Conservation (phyloP, 164 flowering plant species). For the Vitis riparia region DNA sequence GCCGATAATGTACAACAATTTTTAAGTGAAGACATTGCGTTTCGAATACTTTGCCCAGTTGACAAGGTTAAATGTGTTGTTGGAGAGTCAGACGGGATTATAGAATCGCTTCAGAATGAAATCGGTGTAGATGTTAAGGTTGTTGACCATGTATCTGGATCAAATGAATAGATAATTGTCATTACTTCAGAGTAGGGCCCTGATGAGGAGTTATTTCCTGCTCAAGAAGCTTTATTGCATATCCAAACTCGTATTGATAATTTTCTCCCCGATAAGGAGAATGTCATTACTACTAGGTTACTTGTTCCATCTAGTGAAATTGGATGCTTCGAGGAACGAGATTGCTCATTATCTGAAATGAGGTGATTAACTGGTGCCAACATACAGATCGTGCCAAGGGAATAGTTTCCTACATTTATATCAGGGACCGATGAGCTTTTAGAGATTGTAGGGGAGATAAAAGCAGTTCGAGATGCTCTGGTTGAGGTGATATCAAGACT, state of each 20-base stretch:
- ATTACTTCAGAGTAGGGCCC: constrained; percentile 92
- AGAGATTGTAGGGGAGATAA: constrained; percentile 95
- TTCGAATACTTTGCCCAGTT: constrained; percentile 87
- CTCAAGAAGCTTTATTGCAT: constrained; percentile 97
- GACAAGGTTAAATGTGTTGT: constrained; percentile 66
- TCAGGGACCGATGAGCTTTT: constrained; percentile 66
- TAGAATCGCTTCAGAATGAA: constrained; percentile 80
- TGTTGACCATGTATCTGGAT: constrained; percentile 62
- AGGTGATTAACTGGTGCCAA: constrained; percentile 67
- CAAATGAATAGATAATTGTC: constrained; percentile 68
- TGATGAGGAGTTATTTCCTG: constrained; percentile 95
- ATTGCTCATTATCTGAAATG: constrained; percentile 65
- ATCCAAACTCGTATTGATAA: constrained; percentile 89
- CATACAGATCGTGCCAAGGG: constrained; percentile 69
- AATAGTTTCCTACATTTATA: constrained; percentile 56
- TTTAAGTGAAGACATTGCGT: constrained; percentile 70
- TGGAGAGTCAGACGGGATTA: constrained; percentile 79
- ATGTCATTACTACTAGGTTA: constrained; percentile 73
- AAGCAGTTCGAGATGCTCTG: constrained; percentile 86
- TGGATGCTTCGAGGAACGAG: constrained; percentile 70
- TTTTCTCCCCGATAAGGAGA: constrained; percentile 81
- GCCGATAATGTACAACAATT: constrained; percentile 49
- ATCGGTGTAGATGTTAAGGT: constrained; percentile 85
- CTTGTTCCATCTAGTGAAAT: constrained; percentile 76
- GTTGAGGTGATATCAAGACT: constrained; percentile 80